Base-by-base conservation (phyloP, 176 grass and related monocot species). In the Paspalum notatum region DNA sequence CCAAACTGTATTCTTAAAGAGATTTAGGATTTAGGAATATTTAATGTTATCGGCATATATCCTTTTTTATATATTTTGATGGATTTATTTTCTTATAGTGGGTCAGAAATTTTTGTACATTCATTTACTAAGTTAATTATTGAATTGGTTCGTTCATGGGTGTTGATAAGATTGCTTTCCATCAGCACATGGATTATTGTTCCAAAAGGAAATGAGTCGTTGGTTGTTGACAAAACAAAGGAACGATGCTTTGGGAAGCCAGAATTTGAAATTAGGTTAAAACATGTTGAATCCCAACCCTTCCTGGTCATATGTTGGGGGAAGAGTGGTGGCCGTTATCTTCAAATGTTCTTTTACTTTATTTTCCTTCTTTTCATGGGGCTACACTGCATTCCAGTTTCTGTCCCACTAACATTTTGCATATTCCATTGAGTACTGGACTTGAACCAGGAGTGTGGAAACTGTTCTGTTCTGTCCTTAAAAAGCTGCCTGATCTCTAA, bases 401-500 rank as follows among this genome's bases (percentile, higher is more conserved):
- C 21, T 74, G 57, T 14, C 56, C 37, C 68, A 53, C 81, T 22
- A 6, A 52, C 58, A 43, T 67, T 66, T 49, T 83, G 27, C 50
- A 67, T 64, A 52, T 79, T 61, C 61, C 68, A 61, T 62, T 58
- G 73, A 58, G 49, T 75, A 62, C 10, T 37, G 58, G 51, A 53
- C 60, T 60, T 75, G 75, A 88, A 39, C 80, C 74, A 63, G 44
- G 56, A 17, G 72, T 75, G 54, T 5, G 21, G 72, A 21, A 62
- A 75, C 50, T 64, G 56, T 72, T 2, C 50, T 64, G 56, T 72
- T 2, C 21, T 80, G 46, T 47, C 18, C 38, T 47, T 48, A 15
- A 53, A 61, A 79, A 62, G 46, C 37, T n/a, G 52, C 24, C 24
- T 64, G 62, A 48, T 56, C 1, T 26, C 17, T 84, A 45, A 79